These are phyloP conservation scores for Fraxinus americana DNA, from an alignment of 257 asterid species.

Conservation along the genomic window DNA sequence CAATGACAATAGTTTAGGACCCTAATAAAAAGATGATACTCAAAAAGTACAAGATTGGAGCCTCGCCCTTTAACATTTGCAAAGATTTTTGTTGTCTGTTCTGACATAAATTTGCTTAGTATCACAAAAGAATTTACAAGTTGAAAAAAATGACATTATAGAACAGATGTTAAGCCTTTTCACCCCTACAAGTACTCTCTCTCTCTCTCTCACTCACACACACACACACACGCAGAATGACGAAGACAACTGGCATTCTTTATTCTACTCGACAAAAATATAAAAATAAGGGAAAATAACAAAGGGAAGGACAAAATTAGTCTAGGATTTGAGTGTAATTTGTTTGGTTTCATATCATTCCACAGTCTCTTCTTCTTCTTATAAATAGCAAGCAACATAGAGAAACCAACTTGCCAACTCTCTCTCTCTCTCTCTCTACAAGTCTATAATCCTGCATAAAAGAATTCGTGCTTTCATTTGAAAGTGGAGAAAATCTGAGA, in stretches of 20 bases:
- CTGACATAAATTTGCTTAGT: no score
- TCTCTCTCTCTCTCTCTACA: neutral
- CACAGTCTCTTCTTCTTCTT: slow-evolving; percentile 32
- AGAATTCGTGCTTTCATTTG: neutral
- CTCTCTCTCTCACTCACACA: neutral
- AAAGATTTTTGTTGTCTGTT: no score
- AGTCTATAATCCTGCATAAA: neutral
- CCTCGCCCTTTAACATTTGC: no score
- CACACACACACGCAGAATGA: slow-evolving; percentile 6
- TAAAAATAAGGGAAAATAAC: slow-evolving; percentile 42
- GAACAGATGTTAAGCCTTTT: slow-evolving; percentile 23
- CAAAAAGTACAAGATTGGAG: neutral
- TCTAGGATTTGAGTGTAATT: slow-evolving; percentile 56
- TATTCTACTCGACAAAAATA: slow-evolving; percentile 59
- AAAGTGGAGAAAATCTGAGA: neutral
- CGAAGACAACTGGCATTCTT: slow-evolving; percentile 75
- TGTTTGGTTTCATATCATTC: slow-evolving; percentile 40
- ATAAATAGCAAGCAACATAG: slow-evolving; percentile 34
- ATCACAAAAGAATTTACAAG: no score
- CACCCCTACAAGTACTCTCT: slow-evolving; percentile 19
- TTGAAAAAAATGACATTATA: neutral
- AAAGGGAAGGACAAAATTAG: slow-evolving; percentile 63
- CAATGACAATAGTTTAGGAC: neutral
- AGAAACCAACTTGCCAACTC: slow-evolving; percentile 12
- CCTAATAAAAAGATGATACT: neutral